Percentiles rank a stretch among this genome's conserved stretches.
Conservation (phyloP, 768 basidiomycete species). For the Trametes sanguinea region DNA sequence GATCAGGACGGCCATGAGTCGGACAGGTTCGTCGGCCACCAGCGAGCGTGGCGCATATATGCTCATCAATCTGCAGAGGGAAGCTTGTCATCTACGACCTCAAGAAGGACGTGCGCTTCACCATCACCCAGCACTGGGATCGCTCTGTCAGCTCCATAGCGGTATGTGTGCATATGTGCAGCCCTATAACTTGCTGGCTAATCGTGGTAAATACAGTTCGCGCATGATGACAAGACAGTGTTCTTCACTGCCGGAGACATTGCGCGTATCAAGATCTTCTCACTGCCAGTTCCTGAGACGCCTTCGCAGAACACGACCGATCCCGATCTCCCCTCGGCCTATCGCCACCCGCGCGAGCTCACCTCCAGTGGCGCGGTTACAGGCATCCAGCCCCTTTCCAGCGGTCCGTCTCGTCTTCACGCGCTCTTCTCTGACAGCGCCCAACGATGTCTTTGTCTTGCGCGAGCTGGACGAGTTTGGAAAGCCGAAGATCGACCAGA, state of each 20-base stretch:
- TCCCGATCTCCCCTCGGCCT: constrained; percentile 46
- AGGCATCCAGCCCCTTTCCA: constrained; percentile 60
- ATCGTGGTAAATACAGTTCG: constrained; percentile 54
- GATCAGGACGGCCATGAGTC: constrained; percentile 88
- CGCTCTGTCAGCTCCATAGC: constrained; percentile 65
- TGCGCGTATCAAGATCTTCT: constrained; percentile 75
- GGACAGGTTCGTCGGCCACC: constrained; percentile 54
- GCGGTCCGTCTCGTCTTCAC: constrained; percentile 70
- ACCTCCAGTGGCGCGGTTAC: constrained; percentile 60
- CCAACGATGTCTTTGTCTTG: constrained; percentile 78
- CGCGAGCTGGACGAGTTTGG: constrained; percentile 40
- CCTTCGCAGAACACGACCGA: constrained; percentile 55
- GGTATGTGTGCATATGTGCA: constrained; percentile 41
- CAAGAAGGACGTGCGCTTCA: constrained; percentile 61
- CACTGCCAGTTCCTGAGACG: constrained; percentile 64
- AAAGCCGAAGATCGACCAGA: constrained; percentile 45
- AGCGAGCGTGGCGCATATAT: not conserved
- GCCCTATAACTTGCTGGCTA: not conserved
- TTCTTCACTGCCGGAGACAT: constrained; percentile 79
- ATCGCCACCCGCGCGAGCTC: constrained; percentile 56
- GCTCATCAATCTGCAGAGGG: constrained; percentile 43
- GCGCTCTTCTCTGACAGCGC: constrained; percentile 71
- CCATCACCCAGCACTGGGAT: constrained; percentile 84
- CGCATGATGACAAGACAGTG: constrained; percentile 63
- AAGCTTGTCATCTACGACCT: constrained; percentile 84